phyloP scores from a whole-genome alignment of 2,329 filamentous ascomycete species.

The Hymenoscyphus salicellus region DNA sequence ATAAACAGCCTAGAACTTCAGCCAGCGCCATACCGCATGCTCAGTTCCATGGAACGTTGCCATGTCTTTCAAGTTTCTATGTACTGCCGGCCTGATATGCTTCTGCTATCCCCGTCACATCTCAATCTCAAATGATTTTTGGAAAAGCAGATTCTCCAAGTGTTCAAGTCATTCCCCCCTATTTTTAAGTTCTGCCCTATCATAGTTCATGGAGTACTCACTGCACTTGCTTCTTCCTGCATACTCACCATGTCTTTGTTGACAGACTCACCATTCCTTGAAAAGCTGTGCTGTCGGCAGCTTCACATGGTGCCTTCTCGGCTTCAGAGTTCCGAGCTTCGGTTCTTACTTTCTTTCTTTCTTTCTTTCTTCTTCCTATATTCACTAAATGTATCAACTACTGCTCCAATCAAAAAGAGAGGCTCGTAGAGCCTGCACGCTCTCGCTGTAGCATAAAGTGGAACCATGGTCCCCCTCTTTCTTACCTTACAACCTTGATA shows the following conservation, averaged over 20 bases:
- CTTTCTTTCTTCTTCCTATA: not conserved
- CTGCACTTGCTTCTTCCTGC: not conserved
- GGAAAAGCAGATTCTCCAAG: not conserved
- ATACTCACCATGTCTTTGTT: not conserved
- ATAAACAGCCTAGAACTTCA: not conserved
- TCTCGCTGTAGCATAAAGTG: not conserved
- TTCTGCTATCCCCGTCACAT: not conserved
- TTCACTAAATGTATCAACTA: not conserved
- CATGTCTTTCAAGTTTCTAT: not conserved
- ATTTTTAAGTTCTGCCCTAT: not conserved
- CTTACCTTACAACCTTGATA: not conserved
- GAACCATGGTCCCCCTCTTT: not conserved
- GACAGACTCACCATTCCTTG: not conserved
- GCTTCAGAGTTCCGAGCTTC: not conserved
- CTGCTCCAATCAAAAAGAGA: not conserved
- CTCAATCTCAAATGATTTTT: not conserved
- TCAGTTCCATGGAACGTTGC: not conserved
- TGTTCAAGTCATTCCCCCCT: not conserved
- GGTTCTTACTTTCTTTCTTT: not conserved
- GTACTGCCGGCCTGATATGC: not conserved
- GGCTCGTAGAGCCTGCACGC: not conserved
- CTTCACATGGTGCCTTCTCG: not conserved
- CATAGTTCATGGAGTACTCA: not conserved
- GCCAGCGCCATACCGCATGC: not conserved
- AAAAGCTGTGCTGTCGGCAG: not conserved